Conservation (phyloP, 2,329 filamentous ascomycete species). For the Cadophora sp. region DNA sequence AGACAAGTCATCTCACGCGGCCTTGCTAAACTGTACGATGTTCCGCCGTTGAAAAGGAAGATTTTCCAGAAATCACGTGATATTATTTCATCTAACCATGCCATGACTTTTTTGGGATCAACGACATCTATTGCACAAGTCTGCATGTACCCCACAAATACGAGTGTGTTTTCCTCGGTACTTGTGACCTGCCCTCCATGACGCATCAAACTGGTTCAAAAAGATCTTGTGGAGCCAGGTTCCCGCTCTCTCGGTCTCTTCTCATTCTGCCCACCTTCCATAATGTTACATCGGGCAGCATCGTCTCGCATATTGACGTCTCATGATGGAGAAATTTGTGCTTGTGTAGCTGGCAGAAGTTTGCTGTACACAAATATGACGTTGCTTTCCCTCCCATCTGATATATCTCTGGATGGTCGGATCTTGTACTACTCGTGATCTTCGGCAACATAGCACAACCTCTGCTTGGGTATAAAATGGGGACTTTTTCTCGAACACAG, state of each 20-base stretch:
- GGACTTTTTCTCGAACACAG: no score
- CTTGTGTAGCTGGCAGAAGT: neutral
- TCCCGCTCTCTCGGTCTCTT: neutral
- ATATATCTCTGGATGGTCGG: slow-evolving; percentile 6
- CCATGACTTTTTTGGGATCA: neutral
- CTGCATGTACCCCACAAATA: slow-evolving; percentile 4
- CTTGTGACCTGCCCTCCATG: neutral
- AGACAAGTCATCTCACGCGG: neutral
- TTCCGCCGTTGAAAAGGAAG: neutral
- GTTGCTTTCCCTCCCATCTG: neutral
- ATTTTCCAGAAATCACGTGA: neutral
- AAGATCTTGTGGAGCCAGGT: neutral
- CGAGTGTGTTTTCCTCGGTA: neutral
- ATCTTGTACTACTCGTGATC: neutral
- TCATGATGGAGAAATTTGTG: neutral
- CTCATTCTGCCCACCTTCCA: neutral
- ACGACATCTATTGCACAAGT: neutral
- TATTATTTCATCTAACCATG: neutral
- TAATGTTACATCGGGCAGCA: no score
- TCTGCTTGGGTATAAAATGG: neutral
- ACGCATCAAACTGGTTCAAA: neutral
- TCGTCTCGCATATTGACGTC: neutral
- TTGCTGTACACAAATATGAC: slow-evolving; percentile 1
- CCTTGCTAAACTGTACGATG: neutral
- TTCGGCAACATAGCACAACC: neutral